A percentile compares a stretch with the other conserved stretches of the same genome.
Conservation (phyloP, 2,329 filamentous ascomycete genomes). For the Scedosporium dehoogii region DNA sequence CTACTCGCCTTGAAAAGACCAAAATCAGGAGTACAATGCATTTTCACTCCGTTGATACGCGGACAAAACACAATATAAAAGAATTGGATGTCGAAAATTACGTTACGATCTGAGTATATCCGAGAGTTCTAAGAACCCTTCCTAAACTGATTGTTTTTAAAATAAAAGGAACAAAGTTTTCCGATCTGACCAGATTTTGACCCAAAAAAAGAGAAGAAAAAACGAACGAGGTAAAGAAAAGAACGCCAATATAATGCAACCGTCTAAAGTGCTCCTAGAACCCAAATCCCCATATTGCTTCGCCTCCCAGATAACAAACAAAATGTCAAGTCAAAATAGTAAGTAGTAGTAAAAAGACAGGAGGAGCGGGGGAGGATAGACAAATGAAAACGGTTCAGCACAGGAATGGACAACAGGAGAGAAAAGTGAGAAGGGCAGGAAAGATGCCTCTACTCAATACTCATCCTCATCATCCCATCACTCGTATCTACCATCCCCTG, state of each 20-base stretch:
- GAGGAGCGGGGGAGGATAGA: slow-evolving; percentile 6
- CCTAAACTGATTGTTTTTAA: no score
- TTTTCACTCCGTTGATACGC: no score
- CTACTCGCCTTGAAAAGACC: no score
- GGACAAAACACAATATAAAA: no score
- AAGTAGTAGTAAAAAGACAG: slow-evolving; percentile 7
- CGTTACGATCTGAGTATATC: no score
- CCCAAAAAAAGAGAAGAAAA: neutral
- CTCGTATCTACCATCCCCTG: slow-evolving; percentile 96
- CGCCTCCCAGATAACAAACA: neutral
- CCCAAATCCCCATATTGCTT: neutral
- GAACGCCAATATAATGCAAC: slow-evolving; percentile 2
- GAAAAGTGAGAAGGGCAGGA: neutral
- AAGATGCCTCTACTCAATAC: slow-evolving; percentile 58
- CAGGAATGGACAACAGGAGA: neutral
- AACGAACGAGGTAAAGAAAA: slow-evolving; percentile 2
- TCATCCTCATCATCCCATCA: slow-evolving; percentile 94
- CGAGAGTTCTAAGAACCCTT: no score
- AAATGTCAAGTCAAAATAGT: neutral
- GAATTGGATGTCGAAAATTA: no score
- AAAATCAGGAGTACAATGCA: no score
- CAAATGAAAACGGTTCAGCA: neutral
- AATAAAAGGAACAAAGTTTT: slow-evolving; percentile 3
- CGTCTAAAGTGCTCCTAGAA: neutral
- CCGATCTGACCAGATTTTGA: neutral